Conservation (phyloP, 2,329 filamentous ascomycete species). For the Fusarium sp. region DNA sequence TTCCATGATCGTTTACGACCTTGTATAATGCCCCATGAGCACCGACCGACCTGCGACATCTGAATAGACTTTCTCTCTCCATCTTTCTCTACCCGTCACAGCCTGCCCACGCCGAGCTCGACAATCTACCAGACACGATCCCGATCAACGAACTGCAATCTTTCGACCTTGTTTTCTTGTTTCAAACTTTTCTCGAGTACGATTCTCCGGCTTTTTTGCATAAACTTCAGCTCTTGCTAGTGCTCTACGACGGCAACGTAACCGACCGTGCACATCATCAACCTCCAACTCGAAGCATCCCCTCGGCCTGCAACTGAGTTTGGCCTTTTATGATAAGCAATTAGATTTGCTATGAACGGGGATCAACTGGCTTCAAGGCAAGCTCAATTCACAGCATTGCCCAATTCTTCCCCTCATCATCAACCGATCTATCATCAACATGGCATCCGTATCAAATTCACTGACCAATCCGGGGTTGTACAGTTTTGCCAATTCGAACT, state of each 20-base stretch:
- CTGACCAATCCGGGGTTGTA: conserved; percentile 49
- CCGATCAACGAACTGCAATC: conserved; percentile 10
- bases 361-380: conserved; percentile 67
- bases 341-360: conserved; percentile 69
- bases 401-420: conserved; percentile 1
- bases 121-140: conserved; percentile 12
- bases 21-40: conserved; percentile 43
- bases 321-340: conserved; percentile 42
- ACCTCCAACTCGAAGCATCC: conserved; percentile 28
- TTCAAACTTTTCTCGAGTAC: conserved; percentile 1
- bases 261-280: conserved; percentile 35
- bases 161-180: not conserved
- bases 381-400: conserved; percentile 38
- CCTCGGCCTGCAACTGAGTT: conserved; percentile 25
- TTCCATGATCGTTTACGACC: conserved; percentile 43
- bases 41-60: conserved; percentile 37
- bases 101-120: conserved; percentile 32
- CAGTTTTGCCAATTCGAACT: conserved; percentile 73
- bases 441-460: conserved; percentile 33
- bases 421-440: conserved; percentile 20
- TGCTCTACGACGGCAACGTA: conserved; percentile 22
- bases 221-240: conserved; percentile 32
- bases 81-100: conserved; percentile 18
- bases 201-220: conserved; percentile 23
- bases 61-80: conserved; percentile 37